Percentiles rank a stretch among this genome's conserved stretches.
These are phyloP conservation scores for Haplosporangium sp. DNA, from an alignment of 371 early-diverging fungal species.

Conservation along the genomic window DNA sequence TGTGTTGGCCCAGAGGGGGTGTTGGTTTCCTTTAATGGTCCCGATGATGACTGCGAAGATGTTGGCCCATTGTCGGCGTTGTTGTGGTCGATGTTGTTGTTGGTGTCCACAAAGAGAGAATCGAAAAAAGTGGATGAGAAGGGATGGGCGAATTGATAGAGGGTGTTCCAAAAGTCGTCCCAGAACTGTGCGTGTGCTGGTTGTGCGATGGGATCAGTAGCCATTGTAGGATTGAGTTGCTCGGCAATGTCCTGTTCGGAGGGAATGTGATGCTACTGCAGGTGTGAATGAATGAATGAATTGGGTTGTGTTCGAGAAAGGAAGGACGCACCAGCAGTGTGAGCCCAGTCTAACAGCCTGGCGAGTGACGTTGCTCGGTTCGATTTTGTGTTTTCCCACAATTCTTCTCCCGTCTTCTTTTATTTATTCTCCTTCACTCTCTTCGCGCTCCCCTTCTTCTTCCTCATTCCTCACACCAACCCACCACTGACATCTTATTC, in stretches of 20 bases:
- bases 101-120: conserved; percentile 15
- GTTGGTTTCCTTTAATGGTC: neutral
- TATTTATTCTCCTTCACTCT: conserved; percentile 8
- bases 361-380: neutral
- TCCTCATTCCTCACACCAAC: neutral
- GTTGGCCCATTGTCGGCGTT: neutral
- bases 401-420: neutral
- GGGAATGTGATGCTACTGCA: too few species aligned
- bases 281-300: too few species aligned
- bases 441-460: conserved; percentile 1
- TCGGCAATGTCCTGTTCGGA: too few species aligned
- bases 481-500: neutral
- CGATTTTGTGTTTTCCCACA: neutral
- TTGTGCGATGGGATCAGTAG: too few species aligned
- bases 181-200: conserved; percentile 36
- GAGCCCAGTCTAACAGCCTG: too few species aligned
- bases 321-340: too few species aligned
- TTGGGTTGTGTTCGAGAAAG: too few species aligned
- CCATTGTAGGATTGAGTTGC: too few species aligned
- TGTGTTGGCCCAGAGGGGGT: neutral
- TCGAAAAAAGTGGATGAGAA: conserved; percentile 53
- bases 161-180: conserved; percentile 53
- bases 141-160: conserved; percentile 52
- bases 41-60: neutral
- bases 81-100: conserved; percentile 4